Conservation (phyloP, 2,329 filamentous ascomycete species). For the Colletotrichum sidae region DNA sequence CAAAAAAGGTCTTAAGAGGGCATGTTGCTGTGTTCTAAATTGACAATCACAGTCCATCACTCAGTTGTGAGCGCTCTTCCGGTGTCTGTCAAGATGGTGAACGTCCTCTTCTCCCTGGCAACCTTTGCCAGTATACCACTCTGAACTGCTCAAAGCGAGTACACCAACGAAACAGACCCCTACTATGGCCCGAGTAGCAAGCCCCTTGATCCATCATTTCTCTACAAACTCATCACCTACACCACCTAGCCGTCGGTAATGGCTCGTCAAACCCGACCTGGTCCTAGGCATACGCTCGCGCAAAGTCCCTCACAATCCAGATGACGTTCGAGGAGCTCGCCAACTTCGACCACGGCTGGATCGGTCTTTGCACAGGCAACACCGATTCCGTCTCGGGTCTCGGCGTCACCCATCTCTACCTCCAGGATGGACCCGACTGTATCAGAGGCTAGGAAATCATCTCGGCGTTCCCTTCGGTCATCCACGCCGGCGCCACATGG, state of each 20-base stretch:
- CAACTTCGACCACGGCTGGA: too few species aligned
- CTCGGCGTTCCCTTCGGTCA: constrained; percentile 59
- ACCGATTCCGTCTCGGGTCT: constrained; percentile 10
- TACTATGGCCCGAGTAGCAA: constrained; percentile 37
- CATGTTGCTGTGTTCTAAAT: not conserved
- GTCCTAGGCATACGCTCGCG: constrained; percentile 45
- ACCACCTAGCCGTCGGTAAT: constrained; percentile 14
- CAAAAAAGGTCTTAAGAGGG: not conserved
- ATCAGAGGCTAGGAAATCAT: constrained; percentile 61
- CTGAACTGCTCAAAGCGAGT: constrained; percentile 19
- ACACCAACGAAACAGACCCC: constrained; percentile 21
- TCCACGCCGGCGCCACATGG: constrained; percentile 60
- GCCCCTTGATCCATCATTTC: too few species aligned
- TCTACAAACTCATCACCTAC: too few species aligned
- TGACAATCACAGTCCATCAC: not conserved
- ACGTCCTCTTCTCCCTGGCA: not conserved
- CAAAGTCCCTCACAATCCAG: too few species aligned
- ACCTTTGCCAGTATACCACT: constrained; percentile 9
- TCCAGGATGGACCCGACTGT: constrained; percentile 63
- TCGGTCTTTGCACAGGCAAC: too few species aligned
- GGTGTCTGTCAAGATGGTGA: constrained; percentile 12
- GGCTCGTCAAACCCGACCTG: constrained; percentile 50
- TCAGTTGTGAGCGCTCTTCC: not conserved
- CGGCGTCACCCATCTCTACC: constrained; percentile 60
- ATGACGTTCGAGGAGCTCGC: too few species aligned